Conservation (phyloP, 768 basidiomycete species). For the Calocera viscosa region DNA sequence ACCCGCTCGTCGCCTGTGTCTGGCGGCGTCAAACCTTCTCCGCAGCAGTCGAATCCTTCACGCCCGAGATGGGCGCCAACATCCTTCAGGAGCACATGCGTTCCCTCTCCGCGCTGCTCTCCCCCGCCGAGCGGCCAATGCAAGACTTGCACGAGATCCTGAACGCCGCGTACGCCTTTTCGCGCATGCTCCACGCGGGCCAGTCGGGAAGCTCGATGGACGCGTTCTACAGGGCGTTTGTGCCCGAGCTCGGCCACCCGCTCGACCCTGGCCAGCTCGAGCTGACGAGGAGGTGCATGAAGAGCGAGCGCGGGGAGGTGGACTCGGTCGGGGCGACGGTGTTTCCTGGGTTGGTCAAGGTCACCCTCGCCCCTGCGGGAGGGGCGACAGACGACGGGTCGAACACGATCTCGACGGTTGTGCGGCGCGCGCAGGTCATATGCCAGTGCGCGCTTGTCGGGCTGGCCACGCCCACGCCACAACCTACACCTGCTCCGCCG, state of each 20-base stretch:
- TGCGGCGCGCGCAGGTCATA: slow-evolving; percentile 72
- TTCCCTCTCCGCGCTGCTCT: slow-evolving; percentile 44
- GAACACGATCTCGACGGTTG: slow-evolving; percentile 47
- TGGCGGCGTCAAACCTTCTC: slow-evolving; percentile 86
- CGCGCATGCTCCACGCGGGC: slow-evolving; percentile 73
- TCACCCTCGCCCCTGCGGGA: slow-evolving; percentile 36
- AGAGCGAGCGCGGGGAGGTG: slow-evolving; percentile 56
- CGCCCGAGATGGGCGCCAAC: slow-evolving; percentile 52
- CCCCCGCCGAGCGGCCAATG: slow-evolving; percentile 29
- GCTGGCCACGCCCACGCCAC: background rate
- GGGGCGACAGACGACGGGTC: slow-evolving; percentile 35
- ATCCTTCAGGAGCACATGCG: slow-evolving; percentile 66
- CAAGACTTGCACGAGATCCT: slow-evolving; percentile 45
- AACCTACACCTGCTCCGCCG: background rate
- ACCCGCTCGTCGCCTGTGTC: slow-evolving; percentile 76
- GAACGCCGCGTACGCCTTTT: slow-evolving; percentile 64
- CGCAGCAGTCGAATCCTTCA: slow-evolving; percentile 67
- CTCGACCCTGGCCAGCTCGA: slow-evolving; percentile 73
- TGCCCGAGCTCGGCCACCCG: slow-evolving; percentile 64
- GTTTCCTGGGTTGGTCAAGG: slow-evolving; percentile 80
- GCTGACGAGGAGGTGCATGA: slow-evolving; percentile 68
- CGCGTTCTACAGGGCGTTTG: slow-evolving; percentile 75
- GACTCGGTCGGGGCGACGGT: slow-evolving; percentile 74
- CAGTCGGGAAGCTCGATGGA: slow-evolving; percentile 39
- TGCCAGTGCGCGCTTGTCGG: slow-evolving; percentile 61